Base-by-base conservation (phyloP, 352 stramenopile species). In the Globisporangium carolinianum region DNA sequence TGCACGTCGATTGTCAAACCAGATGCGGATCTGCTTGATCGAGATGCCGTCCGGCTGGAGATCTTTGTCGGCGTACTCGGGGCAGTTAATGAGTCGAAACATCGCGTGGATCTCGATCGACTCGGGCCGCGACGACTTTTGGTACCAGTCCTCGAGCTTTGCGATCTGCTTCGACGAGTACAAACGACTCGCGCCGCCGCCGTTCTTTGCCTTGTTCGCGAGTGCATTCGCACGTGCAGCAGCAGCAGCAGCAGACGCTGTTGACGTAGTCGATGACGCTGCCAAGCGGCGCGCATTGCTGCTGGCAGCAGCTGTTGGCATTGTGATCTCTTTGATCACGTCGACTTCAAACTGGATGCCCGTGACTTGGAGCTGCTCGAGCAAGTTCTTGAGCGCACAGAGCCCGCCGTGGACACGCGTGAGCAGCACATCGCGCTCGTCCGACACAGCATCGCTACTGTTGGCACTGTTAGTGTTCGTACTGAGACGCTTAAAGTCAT, bases 91-190 rank as follows among this genome's bases (percentile, higher is more conserved):
- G 49, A 94, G 92, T 49, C 82, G 80, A 63, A 92, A 94, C 84
- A 94, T 94, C n/a, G 80, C 79, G 58, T 94, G 84, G 66, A 94
- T 94, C 67, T 94, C 84, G 47, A 75, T 87, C 4, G 80, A 81
- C 57, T 92, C 84, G 11, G 84, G 84, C 2, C 84, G 79, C 24
- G 79, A 91, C 8, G 79, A 91, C 41, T 87, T 84, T 63, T 88
- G 78, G 53, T 94, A 94, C 84, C 84, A 94, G 61, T 92, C 84
- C 50, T 94, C 84, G n/a, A 94, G 68, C 54, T 94, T 94, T 51
- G 89, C 75, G 61, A 94, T 94, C 60, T 94, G 84, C 60, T 86
- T 87, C 46, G 80, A 89, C 36, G 82, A 92, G 69, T 94, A 94
- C 50, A 94, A 69, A 17, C 84, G 84, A 39, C 78, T 91, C 1